Evolutionary conservation across 169 alveolate genomes (phyloP).

Genomic region (Sarcocystis neurona): DNA sequence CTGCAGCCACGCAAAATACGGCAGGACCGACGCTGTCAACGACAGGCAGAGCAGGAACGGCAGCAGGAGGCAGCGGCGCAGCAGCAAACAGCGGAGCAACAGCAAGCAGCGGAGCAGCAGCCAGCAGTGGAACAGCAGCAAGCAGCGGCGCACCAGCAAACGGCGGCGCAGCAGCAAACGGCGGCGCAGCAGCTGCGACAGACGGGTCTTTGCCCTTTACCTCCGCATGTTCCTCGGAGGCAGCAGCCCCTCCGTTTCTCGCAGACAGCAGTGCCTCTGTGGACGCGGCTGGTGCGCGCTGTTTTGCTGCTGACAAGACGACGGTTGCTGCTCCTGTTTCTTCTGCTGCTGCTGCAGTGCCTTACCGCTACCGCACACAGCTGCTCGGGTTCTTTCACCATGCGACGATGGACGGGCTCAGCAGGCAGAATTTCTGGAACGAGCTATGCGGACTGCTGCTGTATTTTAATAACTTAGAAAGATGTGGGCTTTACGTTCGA

Average conservation of each 20-base stretch:
- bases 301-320: neutral
- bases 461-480: slow-evolving; percentile 11
- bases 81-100: too few relatives aligned
- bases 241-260: neutral
- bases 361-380: slow-evolving; percentile 61
- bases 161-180: too few relatives aligned
- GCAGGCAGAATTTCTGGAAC: slow-evolving; percentile 73
- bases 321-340: too few relatives aligned
- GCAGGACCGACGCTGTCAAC: too few relatives aligned
- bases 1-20: too few relatives aligned
- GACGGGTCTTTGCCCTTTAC: slow-evolving; percentile 31
- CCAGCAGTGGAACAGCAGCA: too few relatives aligned
- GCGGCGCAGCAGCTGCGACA: slow-evolving; percentile 25
- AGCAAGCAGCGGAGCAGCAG: too few relatives aligned
- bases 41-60: too few relatives aligned
- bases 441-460: slow-evolving; percentile 46
- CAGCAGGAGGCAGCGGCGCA: too few relatives aligned
- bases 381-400: slow-evolving; percentile 73
- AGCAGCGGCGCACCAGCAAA: too few relatives aligned
- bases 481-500: neutral
- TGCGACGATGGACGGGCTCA: slow-evolving; percentile 73
- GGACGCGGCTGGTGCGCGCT: neutral
- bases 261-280: neutral
- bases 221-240: too few relatives aligned
- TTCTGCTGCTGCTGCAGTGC: neutral